Conservation (phyloP, 2,329 filamentous ascomycete genomes). For the Stagonosporopsis chrysanthemi region DNA sequence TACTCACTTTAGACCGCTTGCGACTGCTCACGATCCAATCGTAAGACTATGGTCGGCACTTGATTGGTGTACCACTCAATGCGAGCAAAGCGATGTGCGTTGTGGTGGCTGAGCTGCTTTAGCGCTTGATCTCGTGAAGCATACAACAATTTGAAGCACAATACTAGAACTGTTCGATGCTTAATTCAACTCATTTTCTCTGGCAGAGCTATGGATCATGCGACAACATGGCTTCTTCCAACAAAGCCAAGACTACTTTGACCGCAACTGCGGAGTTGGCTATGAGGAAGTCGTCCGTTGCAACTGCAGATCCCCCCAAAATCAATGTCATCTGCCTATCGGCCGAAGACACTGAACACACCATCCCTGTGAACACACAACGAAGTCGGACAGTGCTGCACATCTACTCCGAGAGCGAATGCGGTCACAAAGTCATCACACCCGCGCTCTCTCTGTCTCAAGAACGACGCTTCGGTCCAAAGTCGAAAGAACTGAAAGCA, state of each 20-base stretch:
- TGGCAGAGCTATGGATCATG: neutral
- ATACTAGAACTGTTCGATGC: neutral
- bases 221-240: neutral
- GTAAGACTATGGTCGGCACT: neutral
- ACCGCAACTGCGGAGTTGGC: neutral
- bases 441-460: constrained; percentile 23
- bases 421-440: constrained; percentile 25
- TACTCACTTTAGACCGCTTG: neutral
- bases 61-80: constrained; percentile 7
- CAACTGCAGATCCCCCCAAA: neutral
- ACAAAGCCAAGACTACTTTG: neutral
- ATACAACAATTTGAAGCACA: neutral
- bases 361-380: neutral
- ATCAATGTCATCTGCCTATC: neutral
- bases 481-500: constrained; percentile 18
- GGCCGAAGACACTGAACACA: neutral
- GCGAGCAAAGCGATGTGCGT: constrained; percentile 29
- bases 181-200: neutral
- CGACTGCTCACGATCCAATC: neutral
- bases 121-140: constrained; percentile 12
- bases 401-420: constrained; percentile 30
- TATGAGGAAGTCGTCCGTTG: neutral
- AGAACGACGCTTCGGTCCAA: constrained; percentile 29
- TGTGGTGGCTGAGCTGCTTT: constrained; percentile 28
- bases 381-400: constrained; percentile 28